Conservation (phyloP, 2,329 filamentous ascomycete species). For the Hypoxylon sp. region DNA sequence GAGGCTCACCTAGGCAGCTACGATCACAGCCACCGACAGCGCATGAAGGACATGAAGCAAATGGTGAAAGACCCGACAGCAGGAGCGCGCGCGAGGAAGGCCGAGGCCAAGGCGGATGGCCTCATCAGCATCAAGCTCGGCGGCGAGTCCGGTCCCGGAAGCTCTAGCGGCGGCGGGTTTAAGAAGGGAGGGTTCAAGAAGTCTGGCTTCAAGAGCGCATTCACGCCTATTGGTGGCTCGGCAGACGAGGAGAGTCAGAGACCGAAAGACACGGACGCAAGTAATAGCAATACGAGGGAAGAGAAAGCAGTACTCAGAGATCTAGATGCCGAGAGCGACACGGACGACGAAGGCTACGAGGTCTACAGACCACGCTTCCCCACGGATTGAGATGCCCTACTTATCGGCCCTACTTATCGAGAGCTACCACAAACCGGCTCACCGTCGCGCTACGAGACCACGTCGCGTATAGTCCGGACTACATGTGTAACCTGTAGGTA, state of each 20-base stretch:
- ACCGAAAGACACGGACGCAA: slow-evolving; percentile 48
- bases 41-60: slow-evolving; percentile 86
- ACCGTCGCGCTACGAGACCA: not conserved
- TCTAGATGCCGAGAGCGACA: slow-evolving; percentile 64
- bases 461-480: not conserved
- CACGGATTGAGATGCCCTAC: slow-evolving; percentile 61
- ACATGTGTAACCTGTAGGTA: no score
- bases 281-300: slow-evolving; percentile 33
- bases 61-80: slow-evolving; percentile 77
- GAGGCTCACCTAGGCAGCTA: slow-evolving; percentile 94
- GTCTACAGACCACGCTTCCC: slow-evolving; percentile 69
- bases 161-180: slow-evolving; percentile 57
- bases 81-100: slow-evolving; percentile 69
- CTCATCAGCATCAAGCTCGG: slow-evolving; percentile 73
- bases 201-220: slow-evolving; percentile 81
- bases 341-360: slow-evolving; percentile 75
- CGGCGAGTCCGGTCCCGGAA: slow-evolving; percentile 42
- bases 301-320: slow-evolving; percentile 41
- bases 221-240: slow-evolving; percentile 61
- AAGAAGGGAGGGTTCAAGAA: slow-evolving; percentile 82
- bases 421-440: not conserved
- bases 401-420: no score
- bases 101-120: slow-evolving; percentile 74
- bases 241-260: slow-evolving; percentile 53
- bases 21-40: slow-evolving; percentile 94